These are phyloP conservation scores for Trichoderma lentiforme DNA, from an alignment of 2,329 filamentous ascomycete species.

Conservation along the genomic window DNA sequence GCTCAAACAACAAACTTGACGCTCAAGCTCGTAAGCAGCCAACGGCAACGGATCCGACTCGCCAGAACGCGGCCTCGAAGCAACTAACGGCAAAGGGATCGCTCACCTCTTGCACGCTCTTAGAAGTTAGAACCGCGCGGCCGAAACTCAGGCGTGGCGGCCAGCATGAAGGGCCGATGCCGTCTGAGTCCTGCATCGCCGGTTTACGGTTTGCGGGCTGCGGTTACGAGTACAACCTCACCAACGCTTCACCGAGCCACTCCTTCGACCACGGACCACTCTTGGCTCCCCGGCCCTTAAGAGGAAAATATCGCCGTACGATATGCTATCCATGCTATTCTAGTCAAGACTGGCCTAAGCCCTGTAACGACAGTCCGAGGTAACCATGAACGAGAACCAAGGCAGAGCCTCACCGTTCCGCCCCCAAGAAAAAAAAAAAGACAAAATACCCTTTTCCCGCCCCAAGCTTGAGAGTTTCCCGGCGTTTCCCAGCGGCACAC, in stretches of 20 bases:
- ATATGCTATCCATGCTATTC: neutral
- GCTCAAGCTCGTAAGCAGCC: neutral
- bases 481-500: neutral
- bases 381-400: neutral
- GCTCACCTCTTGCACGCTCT: neutral
- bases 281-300: neutral
- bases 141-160: neutral
- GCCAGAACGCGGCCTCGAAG: neutral
- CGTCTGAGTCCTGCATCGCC: neutral
- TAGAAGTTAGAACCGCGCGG: neutral
- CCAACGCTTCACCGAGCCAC: neutral
- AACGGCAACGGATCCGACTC: slow-evolving; percentile 17
- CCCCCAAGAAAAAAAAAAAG: neutral
- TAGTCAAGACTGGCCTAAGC: neutral
- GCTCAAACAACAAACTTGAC: neutral
- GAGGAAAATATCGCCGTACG: neutral
- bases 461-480: neutral
- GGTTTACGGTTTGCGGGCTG: neutral
- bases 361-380: slow-evolving; percentile 13
- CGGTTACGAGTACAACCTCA: neutral
- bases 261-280: neutral
- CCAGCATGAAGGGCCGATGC: slow-evolving; percentile 15
- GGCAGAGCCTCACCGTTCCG: neutral
- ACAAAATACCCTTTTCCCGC: slow-evolving; percentile 1
- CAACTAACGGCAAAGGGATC: neutral